Conservation (phyloP, 108 stramenopile species). For the Conticribra guillardii region DNA sequence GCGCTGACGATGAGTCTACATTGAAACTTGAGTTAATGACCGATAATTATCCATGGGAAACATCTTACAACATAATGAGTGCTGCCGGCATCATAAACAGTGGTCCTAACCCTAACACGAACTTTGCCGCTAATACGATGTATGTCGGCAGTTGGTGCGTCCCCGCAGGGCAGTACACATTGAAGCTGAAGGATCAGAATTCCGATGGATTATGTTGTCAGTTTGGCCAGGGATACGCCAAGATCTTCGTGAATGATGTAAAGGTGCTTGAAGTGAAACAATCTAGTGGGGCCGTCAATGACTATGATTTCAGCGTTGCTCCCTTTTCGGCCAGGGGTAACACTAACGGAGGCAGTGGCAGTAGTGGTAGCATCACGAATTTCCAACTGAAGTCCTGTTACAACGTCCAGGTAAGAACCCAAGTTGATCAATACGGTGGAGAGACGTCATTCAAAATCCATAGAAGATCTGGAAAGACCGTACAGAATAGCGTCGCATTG, state of each 20-base stretch:
- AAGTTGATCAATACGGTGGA: conserved; percentile 9
- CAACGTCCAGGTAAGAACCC: conserved; percentile 4
- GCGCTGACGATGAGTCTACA: conserved; percentile 2
- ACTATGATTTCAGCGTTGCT: neutral
- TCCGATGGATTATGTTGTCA: neutral
- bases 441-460: conserved; percentile 9
- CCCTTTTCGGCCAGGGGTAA: neutral
- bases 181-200: conserved; percentile 7
- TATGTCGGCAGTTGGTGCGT: conserved; percentile 5
- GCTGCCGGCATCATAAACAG: neutral
- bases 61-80: conserved; percentile 7
- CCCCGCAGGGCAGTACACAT: conserved; percentile 8
- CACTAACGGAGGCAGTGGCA: neutral
- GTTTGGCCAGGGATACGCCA: neutral
- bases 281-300: neutral
- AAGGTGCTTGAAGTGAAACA: neutral
- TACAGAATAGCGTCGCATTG: neutral
- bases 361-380: too few species aligned
- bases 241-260: neutral
- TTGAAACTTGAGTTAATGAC: conserved; percentile 16
- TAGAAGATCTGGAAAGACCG: neutral
- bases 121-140: conserved; percentile 3
- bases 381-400: neutral
- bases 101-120: neutral
- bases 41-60: conserved; percentile 15